phyloP scores from a whole-genome alignment of 164 flowering plant genomes.

The Macadamia tetraphylla region DNA sequence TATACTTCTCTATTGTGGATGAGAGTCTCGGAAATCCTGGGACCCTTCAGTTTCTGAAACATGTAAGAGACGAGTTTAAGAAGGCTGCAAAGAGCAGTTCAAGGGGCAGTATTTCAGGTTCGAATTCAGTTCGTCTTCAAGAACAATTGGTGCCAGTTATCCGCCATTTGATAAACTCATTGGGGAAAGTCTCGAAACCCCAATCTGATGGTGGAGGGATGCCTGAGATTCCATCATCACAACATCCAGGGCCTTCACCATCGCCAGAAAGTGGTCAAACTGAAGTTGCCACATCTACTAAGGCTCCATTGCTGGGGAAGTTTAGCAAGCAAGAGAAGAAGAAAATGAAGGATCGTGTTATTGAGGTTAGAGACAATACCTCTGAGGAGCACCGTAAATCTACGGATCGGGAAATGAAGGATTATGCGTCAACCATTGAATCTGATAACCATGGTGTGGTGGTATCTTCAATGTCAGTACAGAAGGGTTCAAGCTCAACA shows the following conservation, averaged over 20 bases:
- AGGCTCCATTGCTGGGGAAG: slow-evolving; percentile 63
- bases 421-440: slow-evolving; percentile 28
- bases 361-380: slow-evolving; percentile 38
- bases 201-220: slow-evolving; percentile 20
- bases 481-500: slow-evolving; percentile 45
- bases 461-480: slow-evolving; percentile 38
- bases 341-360: slow-evolving; percentile 49
- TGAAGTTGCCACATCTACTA: slow-evolving; percentile 43
- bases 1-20: slow-evolving; percentile 57
- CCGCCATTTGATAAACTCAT: slow-evolving; percentile 45
- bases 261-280: slow-evolving; percentile 22
- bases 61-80: slow-evolving; percentile 60
- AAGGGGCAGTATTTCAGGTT: slow-evolving; percentile 34
- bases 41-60: slow-evolving; percentile 50
- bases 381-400: slow-evolving; percentile 54
- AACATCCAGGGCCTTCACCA: slow-evolving; percentile 25
- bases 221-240: slow-evolving; percentile 14
- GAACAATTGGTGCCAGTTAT: slow-evolving; percentile 63
- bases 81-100: slow-evolving; percentile 42
- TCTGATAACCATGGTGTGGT: slow-evolving; percentile 26
- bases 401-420: slow-evolving; percentile 43
- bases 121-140: slow-evolving; percentile 34
- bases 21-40: slow-evolving; percentile 43
- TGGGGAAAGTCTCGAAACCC: slow-evolving; percentile 30
- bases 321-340: slow-evolving; percentile 51